Conservation (phyloP, 805 yeast genomes). For the Ogataea corticis region DNA sequence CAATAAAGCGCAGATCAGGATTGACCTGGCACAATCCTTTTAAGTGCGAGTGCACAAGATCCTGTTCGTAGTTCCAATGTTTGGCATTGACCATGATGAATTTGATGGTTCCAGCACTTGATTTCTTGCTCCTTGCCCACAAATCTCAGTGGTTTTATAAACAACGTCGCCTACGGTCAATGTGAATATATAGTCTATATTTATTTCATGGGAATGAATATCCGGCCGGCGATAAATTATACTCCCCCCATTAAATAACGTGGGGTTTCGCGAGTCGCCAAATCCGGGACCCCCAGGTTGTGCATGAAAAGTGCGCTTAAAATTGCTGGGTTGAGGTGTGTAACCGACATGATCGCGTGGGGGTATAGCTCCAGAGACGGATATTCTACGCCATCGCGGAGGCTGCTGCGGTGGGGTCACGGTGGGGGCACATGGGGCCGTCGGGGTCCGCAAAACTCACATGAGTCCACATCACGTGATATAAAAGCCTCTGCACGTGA, state of each 20-base stretch:
- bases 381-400: no score
- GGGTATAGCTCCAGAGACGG: no score
- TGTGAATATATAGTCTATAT: neutral
- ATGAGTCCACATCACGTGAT: no score
- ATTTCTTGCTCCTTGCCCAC: neutral
- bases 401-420: no score
- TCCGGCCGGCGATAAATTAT: neutral
- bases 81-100: conserved; percentile 19
- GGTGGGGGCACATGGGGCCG: no score
- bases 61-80: conserved; percentile 53
- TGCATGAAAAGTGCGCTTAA: no score
- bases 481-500: no score
- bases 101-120: no score
- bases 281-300: neutral
- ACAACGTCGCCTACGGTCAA: neutral
- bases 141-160: neutral
- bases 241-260: neutral
- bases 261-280: neutral
- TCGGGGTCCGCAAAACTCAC: no score
- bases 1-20: conserved; percentile 55
- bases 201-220: neutral
- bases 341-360: neutral
- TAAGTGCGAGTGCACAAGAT: conserved; percentile 48
- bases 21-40: conserved; percentile 54
- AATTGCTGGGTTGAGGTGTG: neutral